A percentile compares a stretch with the other conserved stretches of the same genome.
These are phyloP conservation scores for Copromyces sp. DNA, from an alignment of 495 filamentous ascomycete species.

Conservation along the genomic window DNA sequence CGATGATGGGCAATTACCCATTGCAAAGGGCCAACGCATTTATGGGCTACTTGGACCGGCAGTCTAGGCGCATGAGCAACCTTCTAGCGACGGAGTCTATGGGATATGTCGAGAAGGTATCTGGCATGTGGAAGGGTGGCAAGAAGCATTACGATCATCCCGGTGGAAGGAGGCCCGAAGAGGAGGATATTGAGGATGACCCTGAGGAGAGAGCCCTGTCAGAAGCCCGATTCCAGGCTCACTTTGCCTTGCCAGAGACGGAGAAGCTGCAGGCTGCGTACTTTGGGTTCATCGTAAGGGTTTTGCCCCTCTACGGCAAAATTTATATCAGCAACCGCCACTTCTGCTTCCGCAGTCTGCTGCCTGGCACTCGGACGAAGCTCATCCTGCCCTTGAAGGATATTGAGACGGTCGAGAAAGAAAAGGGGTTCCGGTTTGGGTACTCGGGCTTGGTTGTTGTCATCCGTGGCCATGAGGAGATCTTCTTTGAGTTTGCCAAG, in stretches of 20 bases:
- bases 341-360: slow-evolving; percentile 86
- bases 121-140: slow-evolving; percentile 92
- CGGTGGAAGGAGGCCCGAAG: slow-evolving; percentile 55
- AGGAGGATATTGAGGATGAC: slow-evolving; percentile 45
- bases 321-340: slow-evolving; percentile 87
- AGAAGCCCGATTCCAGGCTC: slow-evolving; percentile 70
- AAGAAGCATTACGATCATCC: slow-evolving; percentile 78
- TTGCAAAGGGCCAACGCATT: slow-evolving; percentile 78
- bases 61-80: slow-evolving; percentile 68
- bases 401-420: slow-evolving; percentile 88
- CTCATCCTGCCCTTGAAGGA: slow-evolving; percentile 86
- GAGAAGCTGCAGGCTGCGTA: slow-evolving; percentile 88
- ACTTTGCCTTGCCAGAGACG: slow-evolving; percentile 76
- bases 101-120: slow-evolving; percentile 95
- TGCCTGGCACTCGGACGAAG: slow-evolving; percentile 87
- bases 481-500: slow-evolving; percentile 89
- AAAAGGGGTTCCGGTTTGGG: slow-evolving; percentile 88
- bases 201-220: slow-evolving; percentile 52
- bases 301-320: slow-evolving; percentile 91
- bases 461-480: slow-evolving; percentile 86
- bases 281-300: slow-evolving; percentile 77
- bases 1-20: slow-evolving; percentile 67
- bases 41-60: slow-evolving; percentile 70
- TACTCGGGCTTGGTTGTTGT: slow-evolving; percentile 88
- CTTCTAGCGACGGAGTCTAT: slow-evolving; percentile 87